Base-by-base conservation (phyloP, 2,329 filamentous ascomycete species). In the Pseudocercospora cruenta region DNA sequence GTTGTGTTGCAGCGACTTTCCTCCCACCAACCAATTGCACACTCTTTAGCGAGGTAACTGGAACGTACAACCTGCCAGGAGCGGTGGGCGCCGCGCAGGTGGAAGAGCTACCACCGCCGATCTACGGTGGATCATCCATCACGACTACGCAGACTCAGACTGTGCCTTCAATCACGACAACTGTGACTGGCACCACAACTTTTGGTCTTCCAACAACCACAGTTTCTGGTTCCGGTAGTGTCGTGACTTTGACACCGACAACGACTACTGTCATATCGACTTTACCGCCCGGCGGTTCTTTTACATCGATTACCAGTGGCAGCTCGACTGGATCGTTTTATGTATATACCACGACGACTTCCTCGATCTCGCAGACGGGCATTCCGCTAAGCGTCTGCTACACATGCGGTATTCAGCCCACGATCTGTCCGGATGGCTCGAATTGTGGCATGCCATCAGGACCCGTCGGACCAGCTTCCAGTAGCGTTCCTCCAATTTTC, bases 1-100 rank as follows among this genome's bases (percentile, higher is more conserved):
- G 67, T 3, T 78, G 76, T 55, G 72, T 73, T 6, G 75, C 71
- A 1, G 67, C 74, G 53, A 75, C 76, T 45, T 77, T 74, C 60
- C 67, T 73, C 19, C 58, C 63, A 10, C 47, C 58, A 21, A 69
- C 63, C 8, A 72, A 60, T 21, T 78, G 76, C 60, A 75, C 73
- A 1, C 54, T 77, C 8, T 72, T 77, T 55, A 75, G 73, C 58
- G 36, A 67, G 3, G 67, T 76, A 8, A 73, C 72, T 14, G 74
- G 75, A 7, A 70, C 71, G 14, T 64, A 61, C 6, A 31, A 60
- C 16, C 55, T 70, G 10, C 64, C 69, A 21, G 72, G 71, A 51
- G 75, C 70, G 16, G 66, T 73, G 2, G 72, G 68, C 19, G 72
- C 63, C 6, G 62, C 60, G 3, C 63, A 68, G 43, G 66, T 72